These are phyloP conservation scores for Trichoderma arundinaceum DNA, from an alignment of 2,329 filamentous ascomycete species.

Conservation along the genomic window DNA sequence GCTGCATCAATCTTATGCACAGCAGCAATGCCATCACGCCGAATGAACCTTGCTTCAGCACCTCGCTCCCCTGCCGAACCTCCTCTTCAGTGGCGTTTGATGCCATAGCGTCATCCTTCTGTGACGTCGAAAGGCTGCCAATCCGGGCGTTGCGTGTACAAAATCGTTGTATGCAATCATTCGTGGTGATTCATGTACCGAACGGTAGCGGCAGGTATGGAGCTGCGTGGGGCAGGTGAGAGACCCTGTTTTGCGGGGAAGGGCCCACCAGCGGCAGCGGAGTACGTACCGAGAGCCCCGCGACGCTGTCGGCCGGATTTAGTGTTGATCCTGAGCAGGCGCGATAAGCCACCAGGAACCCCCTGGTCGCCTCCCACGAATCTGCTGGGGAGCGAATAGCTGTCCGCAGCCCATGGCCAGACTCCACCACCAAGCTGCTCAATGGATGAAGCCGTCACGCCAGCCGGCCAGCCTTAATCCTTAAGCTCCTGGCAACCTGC, in stretches of 20 bases:
- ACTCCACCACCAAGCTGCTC: constrained; percentile 20
- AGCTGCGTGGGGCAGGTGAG: constrained; percentile 14
- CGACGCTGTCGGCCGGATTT: constrained; percentile 29
- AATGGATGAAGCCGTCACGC: constrained; percentile 4
- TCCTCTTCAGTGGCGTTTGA: constrained; percentile 3
- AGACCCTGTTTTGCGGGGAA: constrained; percentile 34
- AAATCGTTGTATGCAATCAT: neutral
- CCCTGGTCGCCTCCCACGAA: neutral
- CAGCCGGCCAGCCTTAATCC: neutral
- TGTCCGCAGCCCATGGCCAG: neutral
- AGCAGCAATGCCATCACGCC: neutral
- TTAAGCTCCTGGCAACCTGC: constrained; percentile 12
- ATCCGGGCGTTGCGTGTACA: neutral
- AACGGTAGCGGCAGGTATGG: neutral
- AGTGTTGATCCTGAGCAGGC: constrained; percentile 30
- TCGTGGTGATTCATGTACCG: constrained; percentile 6
- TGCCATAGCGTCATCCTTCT: constrained; percentile 16
- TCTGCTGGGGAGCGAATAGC: constrained; percentile 3
- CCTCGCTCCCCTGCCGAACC: neutral
- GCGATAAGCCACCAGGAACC: neutral
- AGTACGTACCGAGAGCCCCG: constrained; percentile 30
- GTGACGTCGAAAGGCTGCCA: constrained; percentile 22
- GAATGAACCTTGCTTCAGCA: neutral
- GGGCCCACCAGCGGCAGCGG: constrained; percentile 3
- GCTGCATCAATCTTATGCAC: too few species aligned